Base-by-base conservation (phyloP, 1,284 basidiomycete species). In the Jaminaea rosea region DNA sequence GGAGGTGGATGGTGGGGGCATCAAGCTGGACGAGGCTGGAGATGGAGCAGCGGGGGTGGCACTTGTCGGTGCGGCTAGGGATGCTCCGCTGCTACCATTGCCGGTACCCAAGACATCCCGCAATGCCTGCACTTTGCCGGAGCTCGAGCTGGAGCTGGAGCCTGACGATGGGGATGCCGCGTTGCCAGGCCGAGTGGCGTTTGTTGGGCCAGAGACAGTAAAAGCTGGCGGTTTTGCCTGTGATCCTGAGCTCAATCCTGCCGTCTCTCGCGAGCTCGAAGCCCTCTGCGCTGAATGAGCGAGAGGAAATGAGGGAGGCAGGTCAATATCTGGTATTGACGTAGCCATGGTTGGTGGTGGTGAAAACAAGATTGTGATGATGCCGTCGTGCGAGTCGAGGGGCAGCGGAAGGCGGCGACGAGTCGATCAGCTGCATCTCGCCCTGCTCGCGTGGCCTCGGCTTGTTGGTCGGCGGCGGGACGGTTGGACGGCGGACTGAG, bases 311-410 rank as follows among this genome's bases (percentile, higher is more conserved):
- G 34, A 34, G n/a, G 17, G 24, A n/a, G 49, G 42, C 9, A 26
- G 31, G 26, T 26, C 26, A 7, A 26, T 6, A 24, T 32, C n/a
- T 4, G 5, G 39, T 15, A 76, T 64, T 82, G 80, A 80, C n/a
- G n/a, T n/a, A 1, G 79, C 83, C 17, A 82, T 84, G 23, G 78
- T 79, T 24, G 79, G 78, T 0, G 84, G 82, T 3, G 82, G 78
- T 1, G n/a, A n/a, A n/a, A n/a, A n/a, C n/a, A n/a, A n/a, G n/a
- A n/a, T n/a, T n/a, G n/a, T n/a, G n/a, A n/a, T n/a, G n/a, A n/a
- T n/a, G n/a, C n/a, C n/a, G n/a, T n/a, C n/a, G n/a, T n/a, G n/a
- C n/a, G n/a, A n/a, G n/a, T n/a, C n/a, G n/a, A n/a, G n/a, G n/a
- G n/a, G n/a, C n/a, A n/a, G n/a, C n/a, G n/a, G n/a, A n/a, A n/a